Evolutionary conservation across 306 rosid genomes (phyloP).

Genomic region (Spatholobus suberectus): DNA sequence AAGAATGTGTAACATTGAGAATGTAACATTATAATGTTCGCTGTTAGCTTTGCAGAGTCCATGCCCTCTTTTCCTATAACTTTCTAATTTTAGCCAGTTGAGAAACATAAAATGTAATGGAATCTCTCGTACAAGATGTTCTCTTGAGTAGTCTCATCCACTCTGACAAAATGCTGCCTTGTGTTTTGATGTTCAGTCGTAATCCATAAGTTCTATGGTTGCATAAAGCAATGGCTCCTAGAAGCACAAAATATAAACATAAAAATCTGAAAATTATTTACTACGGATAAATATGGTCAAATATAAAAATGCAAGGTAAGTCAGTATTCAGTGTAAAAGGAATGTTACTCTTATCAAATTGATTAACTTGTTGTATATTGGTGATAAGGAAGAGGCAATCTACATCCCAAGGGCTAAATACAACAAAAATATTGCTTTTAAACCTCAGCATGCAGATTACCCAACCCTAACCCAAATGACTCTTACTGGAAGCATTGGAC

Average conservation of each 20-base stretch:
- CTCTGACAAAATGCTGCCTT: background rate
- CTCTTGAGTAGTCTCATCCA: background rate
- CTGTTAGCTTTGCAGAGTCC: background rate
- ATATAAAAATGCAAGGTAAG: too few relatives aligned
- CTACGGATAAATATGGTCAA: too few relatives aligned
- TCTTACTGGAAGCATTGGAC: background rate
- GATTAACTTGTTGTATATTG: background rate
- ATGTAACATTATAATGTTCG: background rate
- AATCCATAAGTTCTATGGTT: background rate
- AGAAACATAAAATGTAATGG: background rate
- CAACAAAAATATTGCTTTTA: background rate
- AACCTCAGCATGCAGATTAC: conserved; percentile 22
- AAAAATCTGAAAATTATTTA: too few relatives aligned
- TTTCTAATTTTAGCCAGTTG: background rate
- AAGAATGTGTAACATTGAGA: background rate
- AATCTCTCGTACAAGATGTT: background rate
- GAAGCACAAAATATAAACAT: background rate
- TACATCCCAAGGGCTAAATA: background rate
- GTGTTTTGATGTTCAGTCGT: background rate
- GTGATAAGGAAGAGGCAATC: background rate
- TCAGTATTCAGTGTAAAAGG: too few relatives aligned
- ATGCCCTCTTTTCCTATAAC: background rate
- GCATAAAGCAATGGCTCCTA: background rate
- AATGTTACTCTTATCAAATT: background rate
- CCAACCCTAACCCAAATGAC: conserved; percentile 6